Evolutionary conservation across 2,329 filamentous ascomycete genomes (phyloP), one percentile per base, ranked within the genome.

Genomic region (Ceratocystis ficicola): DNA sequence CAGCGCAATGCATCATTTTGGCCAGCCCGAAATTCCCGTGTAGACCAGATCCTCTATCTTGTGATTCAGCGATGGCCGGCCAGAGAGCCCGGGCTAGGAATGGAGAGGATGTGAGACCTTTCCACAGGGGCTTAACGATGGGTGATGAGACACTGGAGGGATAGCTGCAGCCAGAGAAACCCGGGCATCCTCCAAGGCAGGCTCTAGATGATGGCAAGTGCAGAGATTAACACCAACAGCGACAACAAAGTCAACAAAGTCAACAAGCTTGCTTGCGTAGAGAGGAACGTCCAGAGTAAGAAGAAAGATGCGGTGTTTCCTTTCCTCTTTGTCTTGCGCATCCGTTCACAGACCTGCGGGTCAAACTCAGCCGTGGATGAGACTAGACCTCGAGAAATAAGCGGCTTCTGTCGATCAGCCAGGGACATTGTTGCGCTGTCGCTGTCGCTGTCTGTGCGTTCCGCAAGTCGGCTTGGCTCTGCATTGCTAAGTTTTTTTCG

Each of bases 361-460:
- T 59, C 7, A 59, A 59, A 59, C 28, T 36, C 36, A 12, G 28
- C 55, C 55, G 15, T 59, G 17, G n/a, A 30, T 36, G 15, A 41
- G 36, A 41, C 28, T 36, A 28, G 20, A 59, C 15, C 55, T 59
- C 55, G 55, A 28, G 22, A 8, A 59, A 59, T 36, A 59, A 59
- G 25, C 28, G 55, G 28, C n/a, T 28, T 59, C 32, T 59, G 55
- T 30, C 55, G 55, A 59, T 59, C 55, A 36, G 28, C 8, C 28
- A 59, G n/a, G 55, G 32, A 32, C 30, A 36, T 32, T 30, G 28
- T 36, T 7, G 28, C 8, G 22, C 17, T 25, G 46, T 50, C n/a
- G n/a, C 48, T 28, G 48, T 52, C 55, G 55, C 32, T 36, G 55
- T 59, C 55, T 59, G 55, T 59, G 55, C 55, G 55, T 22, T 36